These are phyloP conservation scores for Ramaria rubella DNA, from an alignment of 768 basidiomycete genomes.

Conservation along the genomic window DNA sequence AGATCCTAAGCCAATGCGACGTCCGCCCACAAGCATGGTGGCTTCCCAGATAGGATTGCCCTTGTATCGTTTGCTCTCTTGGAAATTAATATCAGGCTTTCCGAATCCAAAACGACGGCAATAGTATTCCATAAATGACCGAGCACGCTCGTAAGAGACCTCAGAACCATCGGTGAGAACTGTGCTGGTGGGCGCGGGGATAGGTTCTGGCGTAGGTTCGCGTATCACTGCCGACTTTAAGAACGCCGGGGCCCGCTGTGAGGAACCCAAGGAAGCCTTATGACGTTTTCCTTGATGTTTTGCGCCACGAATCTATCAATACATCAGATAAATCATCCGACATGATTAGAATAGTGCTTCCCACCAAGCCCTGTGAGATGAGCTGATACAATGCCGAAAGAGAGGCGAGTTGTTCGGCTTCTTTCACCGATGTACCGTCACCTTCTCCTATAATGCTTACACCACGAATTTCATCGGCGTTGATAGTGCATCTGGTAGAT, in stretches of 20 bases:
- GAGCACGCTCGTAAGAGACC: conserved; percentile 66
- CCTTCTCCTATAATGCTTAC: conserved; percentile 51
- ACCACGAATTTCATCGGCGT: conserved; percentile 16
- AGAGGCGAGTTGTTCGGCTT: conserved; percentile 70
- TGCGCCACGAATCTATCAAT: neutral
- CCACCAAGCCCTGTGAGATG: conserved; percentile 53
- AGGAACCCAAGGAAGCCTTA: no score
- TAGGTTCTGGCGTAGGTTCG: neutral
- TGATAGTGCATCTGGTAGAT: conserved; percentile 24
- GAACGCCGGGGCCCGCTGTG: no score
- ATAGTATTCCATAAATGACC: conserved; percentile 93
- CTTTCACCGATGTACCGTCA: conserved; percentile 49
- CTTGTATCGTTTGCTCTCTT: conserved; percentile 23
- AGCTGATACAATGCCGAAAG: conserved; percentile 70
- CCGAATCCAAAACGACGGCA: conserved; percentile 72
- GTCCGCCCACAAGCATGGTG: conserved; percentile 66
- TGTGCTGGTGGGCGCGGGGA: neutral
- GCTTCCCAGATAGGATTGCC: conserved; percentile 53
- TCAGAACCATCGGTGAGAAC: conserved; percentile 45
- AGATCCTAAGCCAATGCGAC: conserved; percentile 76
- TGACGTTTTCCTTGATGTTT: neutral
- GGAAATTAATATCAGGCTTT: conserved; percentile 62
- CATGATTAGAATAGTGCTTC: conserved; percentile 24
- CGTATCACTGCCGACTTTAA: neutral
- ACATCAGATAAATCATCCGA: neutral